Base-by-base conservation (phyloP, 169 alveolate genomes). In the Plasmodium gallinaceum region DNA sequence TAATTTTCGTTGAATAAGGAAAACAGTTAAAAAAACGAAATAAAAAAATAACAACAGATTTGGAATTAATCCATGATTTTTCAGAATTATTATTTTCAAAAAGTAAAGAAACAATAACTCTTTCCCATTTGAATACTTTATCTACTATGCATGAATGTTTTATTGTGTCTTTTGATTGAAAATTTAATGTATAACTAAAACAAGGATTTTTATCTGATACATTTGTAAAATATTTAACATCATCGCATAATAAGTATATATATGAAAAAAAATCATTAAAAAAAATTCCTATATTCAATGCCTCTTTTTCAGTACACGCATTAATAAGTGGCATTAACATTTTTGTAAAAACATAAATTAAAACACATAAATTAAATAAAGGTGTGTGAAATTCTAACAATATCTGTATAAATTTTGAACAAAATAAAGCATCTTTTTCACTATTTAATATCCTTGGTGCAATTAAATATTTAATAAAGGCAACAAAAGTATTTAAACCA, bases 221-320 rank as follows among this genome's bases (percentile, higher is more conserved):
- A 12, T 7, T 65, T n/a, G 43, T 20, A 42, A 76, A 76, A 51
- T 65, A 37, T 51, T 65, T 76, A 7, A 70, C 22, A 48, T 76
- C 89, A n/a, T 76, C 61, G 46, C 89, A 76, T 64, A 76, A 51
- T 54, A 46, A n/a, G 51, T 76, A 76, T n/a, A 65, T 20, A 70
- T 76, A 76, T 7, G 74, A 37, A 65, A 76, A 76, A 7, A 76
- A 24, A 24, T 76, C 89, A 51, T 76, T 76, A 37, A 76, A 76
- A 37, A 76, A 76, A 7, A 76, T 65, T 12, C 89, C 89, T n/a
- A 76, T 65, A 18, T 76, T 76, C 7, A 76, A 20, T 26, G 89
- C 75, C 20, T 76, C 89, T 22, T 76, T 76, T 57, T 76, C 89
- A 39, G 89, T 76, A 57, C 89, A 76, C 37, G 89, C 45, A 76